Evolutionary conservation across 768 basidiomycete genomes (phyloP), one percentile per base, ranked within the genome.

Genomic region (Sporobolomyces phaffii): DNA sequence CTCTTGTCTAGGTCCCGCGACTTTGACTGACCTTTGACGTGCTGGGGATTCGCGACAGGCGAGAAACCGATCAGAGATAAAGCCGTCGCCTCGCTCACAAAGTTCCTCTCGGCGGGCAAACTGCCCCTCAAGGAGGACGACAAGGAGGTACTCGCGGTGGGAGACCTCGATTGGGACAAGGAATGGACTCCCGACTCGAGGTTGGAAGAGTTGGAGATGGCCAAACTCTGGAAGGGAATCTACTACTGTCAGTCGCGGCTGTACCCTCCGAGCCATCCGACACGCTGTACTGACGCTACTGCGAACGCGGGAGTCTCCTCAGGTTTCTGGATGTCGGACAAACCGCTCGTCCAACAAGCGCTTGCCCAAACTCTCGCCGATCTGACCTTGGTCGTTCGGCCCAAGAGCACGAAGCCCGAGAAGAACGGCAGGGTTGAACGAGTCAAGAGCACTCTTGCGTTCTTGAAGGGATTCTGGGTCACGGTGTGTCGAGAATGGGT

Each of bases 311-410:
- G n/a, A n/a, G n/a, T n/a, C n/a, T n/a, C 38, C 17, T 17, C 38
- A 96, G 93, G 94, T 76, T 98, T 92, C 79, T 99, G 94, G 93
- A 97, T 97, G 92, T 97, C 93, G 14, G 94, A 99, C 79, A 99
- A 98, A 76, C 93, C 93, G 6, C 83, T 93, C 13, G 89, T 97
- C 11, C 94, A 98, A 76, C 94, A 98, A 76, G 87, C 86, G 18
- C 83, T 99, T 20, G 91, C 94, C 0, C 81, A 83, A 20, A 89
- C 92, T 73, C 79, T 99, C 43, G 88, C 94, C 22, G 86, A 90
- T 70, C 80, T 97, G 43, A 74, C 92, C 8, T 79, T 97, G 52
- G 83, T 81, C 14, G 89, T 93, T 48, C 79, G 79, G 81, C 3
- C 73, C 43, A 62, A 60, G 58, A 60, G 50, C 57, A 50, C 43